Base-by-base conservation (phyloP, 768 basidiomycete genomes). In the Dioszegia hungarica region DNA sequence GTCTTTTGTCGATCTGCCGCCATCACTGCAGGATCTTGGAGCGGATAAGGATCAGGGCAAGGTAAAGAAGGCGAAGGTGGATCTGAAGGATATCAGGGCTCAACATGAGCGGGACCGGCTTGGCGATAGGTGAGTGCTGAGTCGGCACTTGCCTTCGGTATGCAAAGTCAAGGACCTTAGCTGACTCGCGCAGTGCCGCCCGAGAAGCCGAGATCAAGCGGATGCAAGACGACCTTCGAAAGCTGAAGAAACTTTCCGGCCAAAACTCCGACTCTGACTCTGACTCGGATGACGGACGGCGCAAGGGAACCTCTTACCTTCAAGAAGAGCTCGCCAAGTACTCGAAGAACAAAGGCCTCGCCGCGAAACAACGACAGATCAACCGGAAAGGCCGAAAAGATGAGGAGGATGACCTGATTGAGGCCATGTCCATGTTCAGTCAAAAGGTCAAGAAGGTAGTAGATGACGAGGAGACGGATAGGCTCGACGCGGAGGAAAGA, bases 191-290 rank as follows among this genome's bases (percentile, higher is more conserved):
- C 24, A 28, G 38, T 43, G 54, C 22, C 54, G 90, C 82, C 11
- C 86, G 88, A 20, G 64, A 72, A 57, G 70, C 66, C 27, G 74
- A 73, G 47, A 77, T 77, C 52, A 67, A 72, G 34, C 57, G 62
- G 12, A 89, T 97, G 85, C 90, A 97, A 75, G 84, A 84, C 6
- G 88, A 90, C 41, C 87, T 97, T 54, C 86, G 89, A 24, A 86
- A 83, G 60, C 82, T 94, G 6, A 80, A 83, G 27, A 84, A 85
- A 59, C 81, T 80, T 39, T 82, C 53, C 25, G 64, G 68, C 5
- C 81, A 80, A 24, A 85, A 82, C 39, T 70, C 68, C 5, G 87
- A 87, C 64, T 87, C 86, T 29, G 86, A 89, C 40, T 80, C 82
- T 17, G 67, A 67, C 15, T 53, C 81, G 70, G 60, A 83, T 79